Conservation (phyloP, 192 early-diverging fungal genomes). For the Mortierella hygrophila region DNA sequence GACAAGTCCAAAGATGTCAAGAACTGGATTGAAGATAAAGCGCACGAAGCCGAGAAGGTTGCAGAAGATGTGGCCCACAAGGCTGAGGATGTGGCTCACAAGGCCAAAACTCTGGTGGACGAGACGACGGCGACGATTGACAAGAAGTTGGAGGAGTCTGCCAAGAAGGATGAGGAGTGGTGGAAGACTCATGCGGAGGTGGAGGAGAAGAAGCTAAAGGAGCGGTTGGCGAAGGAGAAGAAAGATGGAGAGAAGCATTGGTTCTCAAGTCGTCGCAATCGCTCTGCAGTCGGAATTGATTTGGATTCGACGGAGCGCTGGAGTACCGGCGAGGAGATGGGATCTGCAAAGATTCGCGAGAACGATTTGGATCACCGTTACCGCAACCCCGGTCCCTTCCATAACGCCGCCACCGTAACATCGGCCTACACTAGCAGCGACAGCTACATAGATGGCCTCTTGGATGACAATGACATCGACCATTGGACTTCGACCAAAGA, state of each 20-base stretch:
- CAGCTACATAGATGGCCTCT: slow-evolving; percentile 26
- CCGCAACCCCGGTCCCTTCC: neutral
- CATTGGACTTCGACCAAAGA: slow-evolving; percentile 25
- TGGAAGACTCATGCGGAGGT: slow-evolving; percentile 28
- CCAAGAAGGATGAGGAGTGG: slow-evolving; percentile 32
- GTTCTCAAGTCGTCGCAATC: slow-evolving; percentile 26
- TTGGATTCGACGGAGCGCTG: neutral
- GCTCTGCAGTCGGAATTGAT: neutral
- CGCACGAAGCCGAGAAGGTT: slow-evolving; percentile 36
- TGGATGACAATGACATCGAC: slow-evolving; percentile 29
- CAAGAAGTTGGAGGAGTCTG: slow-evolving; percentile 28
- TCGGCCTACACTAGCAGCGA: slow-evolving; percentile 20
- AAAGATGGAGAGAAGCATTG: slow-evolving; percentile 8
- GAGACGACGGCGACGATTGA: slow-evolving; percentile 12
- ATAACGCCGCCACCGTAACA: neutral
- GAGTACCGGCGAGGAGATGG: slow-evolving; percentile 5
- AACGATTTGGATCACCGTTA: neutral
- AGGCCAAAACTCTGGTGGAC: slow-evolving; percentile 28
- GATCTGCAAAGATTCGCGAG: slow-evolving; percentile 3
- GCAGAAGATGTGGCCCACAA: slow-evolving; percentile 33
- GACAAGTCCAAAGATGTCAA: slow-evolving; percentile 34
- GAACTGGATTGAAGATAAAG: slow-evolving; percentile 27
- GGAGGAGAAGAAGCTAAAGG: neutral
- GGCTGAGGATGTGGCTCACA: too few species aligned
- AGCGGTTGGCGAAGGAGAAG: neutral